Percentiles rank a stretch among this genome's conserved stretches.
These are phyloP conservation scores for Puccinia polysora DNA, from an alignment of 1,284 basidiomycete species.

Conservation along the genomic window DNA sequence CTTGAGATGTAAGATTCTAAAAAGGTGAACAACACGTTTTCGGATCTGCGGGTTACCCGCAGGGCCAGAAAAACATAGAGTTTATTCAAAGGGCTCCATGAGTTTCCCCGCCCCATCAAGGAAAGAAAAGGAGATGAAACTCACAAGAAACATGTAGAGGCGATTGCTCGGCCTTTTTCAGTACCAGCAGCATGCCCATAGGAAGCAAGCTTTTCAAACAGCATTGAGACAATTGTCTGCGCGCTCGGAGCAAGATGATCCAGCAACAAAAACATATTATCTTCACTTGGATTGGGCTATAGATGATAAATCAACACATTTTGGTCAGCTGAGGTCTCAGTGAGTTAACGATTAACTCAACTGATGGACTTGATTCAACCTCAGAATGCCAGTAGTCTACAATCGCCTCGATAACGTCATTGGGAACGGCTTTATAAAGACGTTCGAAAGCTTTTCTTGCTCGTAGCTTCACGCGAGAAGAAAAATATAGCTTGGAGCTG, in stretches of 20 bases:
- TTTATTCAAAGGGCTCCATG: slow-evolving; percentile 13
- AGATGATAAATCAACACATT: slow-evolving; percentile 25
- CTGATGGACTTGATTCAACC: slow-evolving; percentile 31
- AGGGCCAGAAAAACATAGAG: slow-evolving; percentile 36
- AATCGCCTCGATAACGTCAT: slow-evolving; percentile 74
- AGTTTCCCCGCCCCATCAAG: neutral
- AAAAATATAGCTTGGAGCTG: slow-evolving; percentile 58
- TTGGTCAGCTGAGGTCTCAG: slow-evolving; percentile 27
- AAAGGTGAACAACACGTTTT: slow-evolving; percentile 70
- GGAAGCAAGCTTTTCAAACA: slow-evolving; percentile 72
- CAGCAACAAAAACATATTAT: slow-evolving; percentile 68
- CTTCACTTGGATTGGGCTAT: slow-evolving; percentile 50
- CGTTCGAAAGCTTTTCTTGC: slow-evolving; percentile 76
- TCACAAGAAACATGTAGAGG: slow-evolving; percentile 39
- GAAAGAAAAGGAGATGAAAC: neutral
- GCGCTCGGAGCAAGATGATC: slow-evolving; percentile 78
- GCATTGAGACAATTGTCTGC: slow-evolving; percentile 79
- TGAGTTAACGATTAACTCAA: neutral
- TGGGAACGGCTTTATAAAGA: slow-evolving; percentile 72
- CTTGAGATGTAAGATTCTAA: slow-evolving; percentile 78
- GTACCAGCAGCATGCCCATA: slow-evolving; percentile 46
- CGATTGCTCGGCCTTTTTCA: slow-evolving; percentile 43
- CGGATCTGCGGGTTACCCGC: slow-evolving; percentile 58
- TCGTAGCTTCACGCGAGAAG: slow-evolving; percentile 62
- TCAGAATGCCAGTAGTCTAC: slow-evolving; percentile 67